Evolutionary conservation across 2,329 filamentous ascomycete genomes (phyloP).

Genomic region (Trichoderma sp.): DNA sequence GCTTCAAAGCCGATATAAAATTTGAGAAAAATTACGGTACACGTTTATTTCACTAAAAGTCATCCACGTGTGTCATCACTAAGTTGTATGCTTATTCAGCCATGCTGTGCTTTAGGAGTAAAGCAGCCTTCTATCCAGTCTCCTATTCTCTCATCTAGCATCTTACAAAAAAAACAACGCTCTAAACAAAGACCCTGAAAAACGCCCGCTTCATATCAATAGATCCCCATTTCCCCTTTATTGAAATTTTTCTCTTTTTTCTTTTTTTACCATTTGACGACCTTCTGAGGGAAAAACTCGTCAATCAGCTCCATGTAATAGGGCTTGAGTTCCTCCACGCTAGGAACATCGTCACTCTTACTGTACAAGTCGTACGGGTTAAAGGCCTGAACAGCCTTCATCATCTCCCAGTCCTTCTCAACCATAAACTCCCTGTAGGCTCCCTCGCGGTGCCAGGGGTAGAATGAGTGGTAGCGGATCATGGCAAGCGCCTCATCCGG

Average conservation of each 20-base stretch:
- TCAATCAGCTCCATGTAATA: constrained; percentile 44
- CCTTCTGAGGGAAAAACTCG: constrained; percentile 42
- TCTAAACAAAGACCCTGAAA: neutral
- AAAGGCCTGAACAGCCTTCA: constrained; percentile 78
- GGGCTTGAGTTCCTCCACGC: constrained; percentile 69
- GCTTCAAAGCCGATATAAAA: neutral
- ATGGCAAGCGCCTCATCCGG: constrained; percentile 83
- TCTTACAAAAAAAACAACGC: neutral
- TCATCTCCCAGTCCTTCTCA: constrained; percentile 74
- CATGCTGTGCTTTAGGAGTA: neutral
- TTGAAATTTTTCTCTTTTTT: neutral
- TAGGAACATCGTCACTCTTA: constrained; percentile 81
- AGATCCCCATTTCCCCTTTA: neutral
- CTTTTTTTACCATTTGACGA: constrained; percentile 37
- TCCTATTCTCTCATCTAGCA: neutral
- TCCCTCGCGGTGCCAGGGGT: constrained; percentile 82
- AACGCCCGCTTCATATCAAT: constrained; percentile 3
- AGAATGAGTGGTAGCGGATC: constrained; percentile 92
- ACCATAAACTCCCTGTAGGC: constrained; percentile 83
- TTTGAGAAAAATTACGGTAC: neutral
- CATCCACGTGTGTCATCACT: neutral
- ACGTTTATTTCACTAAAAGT: neutral
- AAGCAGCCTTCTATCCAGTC: neutral
- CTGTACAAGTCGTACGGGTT: constrained; percentile 92
- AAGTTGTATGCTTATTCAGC: neutral